Base-by-base conservation (phyloP, 2,329 filamentous ascomycete genomes). In the Fusarium multiceps region DNA sequence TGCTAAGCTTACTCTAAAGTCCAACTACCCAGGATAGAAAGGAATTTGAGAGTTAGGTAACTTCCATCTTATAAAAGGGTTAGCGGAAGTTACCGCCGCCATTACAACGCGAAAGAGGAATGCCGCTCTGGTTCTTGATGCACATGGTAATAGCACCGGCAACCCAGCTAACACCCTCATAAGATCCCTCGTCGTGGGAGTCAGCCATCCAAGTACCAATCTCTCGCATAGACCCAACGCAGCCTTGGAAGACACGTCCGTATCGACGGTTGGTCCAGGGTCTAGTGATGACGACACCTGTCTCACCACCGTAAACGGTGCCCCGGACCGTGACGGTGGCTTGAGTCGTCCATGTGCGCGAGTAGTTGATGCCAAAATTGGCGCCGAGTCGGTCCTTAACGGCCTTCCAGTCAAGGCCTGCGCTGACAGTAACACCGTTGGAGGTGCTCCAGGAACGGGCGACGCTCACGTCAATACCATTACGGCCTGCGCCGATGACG, bases 161-260 rank as follows among this genome's bases (percentile, higher is more conserved):
- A 14, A 69, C 61, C 66, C 66, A 69, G 3, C 11, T 51, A 4
- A 69, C 43, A 2, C 66, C 66, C 10, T 59, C 53, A 27, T 66
- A 69, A 9, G 51, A 46, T 12, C 59, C 59, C 34, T 69, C 55
- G 6, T 55, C 49, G 4, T 48, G 55, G 0, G 55, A 18, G 18
- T 69, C 66, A 30, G 66, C 66, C 20, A 45, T 47, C 27, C 37
- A 69, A 2, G 66, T 63, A 18, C 66, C 61, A 11, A 40, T 45
- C 45, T 69, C n/a, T 7, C 3, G 32, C 27, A 50, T 37, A 4
- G 45, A 51, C 1, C 66, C 61, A 27, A 69, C n/a, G 2, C 66
- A 69, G 6, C 66, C 66, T 3, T n/a, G 23, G 6, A 69, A 43
- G 1, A 13, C 18, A 2, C 66, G 57, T 4, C 66, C 66, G 3